phyloP scores from a whole-genome alignment of 805 yeast genomes.

The Candida argentea region DNA sequence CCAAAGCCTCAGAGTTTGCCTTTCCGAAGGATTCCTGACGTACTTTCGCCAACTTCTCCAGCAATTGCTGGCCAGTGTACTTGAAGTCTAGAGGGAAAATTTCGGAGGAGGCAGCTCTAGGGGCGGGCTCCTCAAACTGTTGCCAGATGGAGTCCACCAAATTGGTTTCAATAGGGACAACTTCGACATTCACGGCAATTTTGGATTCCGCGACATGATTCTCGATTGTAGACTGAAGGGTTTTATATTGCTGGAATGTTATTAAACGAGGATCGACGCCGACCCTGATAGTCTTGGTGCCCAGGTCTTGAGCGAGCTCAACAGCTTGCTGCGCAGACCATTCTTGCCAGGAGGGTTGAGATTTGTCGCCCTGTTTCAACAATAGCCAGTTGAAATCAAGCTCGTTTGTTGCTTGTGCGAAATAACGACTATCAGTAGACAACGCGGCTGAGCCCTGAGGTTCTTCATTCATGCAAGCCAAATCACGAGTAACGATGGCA shows the following conservation, averaged over 20 bases:
- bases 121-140: constrained; percentile 54
- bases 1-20: constrained; percentile 21
- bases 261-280: constrained; percentile 44
- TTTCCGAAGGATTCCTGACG: constrained; percentile 6
- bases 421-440: constrained; percentile 54
- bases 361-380: constrained; percentile 40
- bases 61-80: constrained; percentile 56
- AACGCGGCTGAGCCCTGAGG: constrained; percentile 50
- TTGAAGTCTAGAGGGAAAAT: constrained; percentile 41
- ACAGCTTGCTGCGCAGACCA: constrained; percentile 45
- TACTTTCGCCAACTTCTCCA: constrained; percentile 46
- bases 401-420: constrained; percentile 47
- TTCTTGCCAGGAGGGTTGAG: constrained; percentile 47
- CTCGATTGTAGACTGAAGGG: constrained; percentile 17
- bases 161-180: constrained; percentile 44
- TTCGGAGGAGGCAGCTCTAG: constrained; percentile 34
- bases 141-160: constrained; percentile 72
- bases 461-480: constrained; percentile 36
- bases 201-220: constrained; percentile 10
- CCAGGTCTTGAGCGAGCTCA: constrained; percentile 39
- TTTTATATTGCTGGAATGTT: constrained; percentile 23
- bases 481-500: constrained; percentile 46
- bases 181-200: constrained; percentile 29
- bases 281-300: constrained; percentile 18
- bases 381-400: constrained; percentile 52